Evolutionary conservation across 139 green algal genomes (phyloP).

Genomic region (Volvox reticuliferus): DNA sequence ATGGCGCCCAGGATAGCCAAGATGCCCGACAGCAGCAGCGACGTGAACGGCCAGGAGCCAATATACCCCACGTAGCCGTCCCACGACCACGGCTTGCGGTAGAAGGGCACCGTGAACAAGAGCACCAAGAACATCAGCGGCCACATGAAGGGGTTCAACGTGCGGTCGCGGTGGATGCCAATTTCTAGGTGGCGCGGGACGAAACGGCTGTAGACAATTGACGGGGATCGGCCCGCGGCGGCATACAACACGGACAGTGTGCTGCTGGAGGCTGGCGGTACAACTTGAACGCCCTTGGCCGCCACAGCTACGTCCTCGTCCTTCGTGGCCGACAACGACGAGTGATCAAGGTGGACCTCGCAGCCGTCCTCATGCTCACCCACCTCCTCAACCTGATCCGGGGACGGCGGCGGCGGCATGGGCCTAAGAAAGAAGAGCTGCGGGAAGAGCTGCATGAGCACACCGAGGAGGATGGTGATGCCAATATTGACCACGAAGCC

Average conservation of each 20-base stretch:
- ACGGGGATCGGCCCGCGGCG: neutral
- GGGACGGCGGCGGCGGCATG: neutral
- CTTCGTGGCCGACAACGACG: neutral
- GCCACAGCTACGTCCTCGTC: neutral
- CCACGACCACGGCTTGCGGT: slow-evolving; percentile 40
- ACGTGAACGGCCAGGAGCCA: slow-evolving; percentile 62
- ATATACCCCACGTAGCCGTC: slow-evolving; percentile 61
- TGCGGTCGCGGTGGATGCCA: slow-evolving; percentile 44
- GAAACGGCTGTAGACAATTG: neutral
- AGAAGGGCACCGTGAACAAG: slow-evolving; percentile 67
- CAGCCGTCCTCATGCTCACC: neutral
- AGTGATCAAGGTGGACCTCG: neutral
- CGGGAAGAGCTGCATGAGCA: slow-evolving; percentile 53
- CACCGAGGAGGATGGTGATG: slow-evolving; percentile 49
- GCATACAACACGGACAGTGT: neutral
- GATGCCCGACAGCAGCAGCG: slow-evolving; percentile 56
- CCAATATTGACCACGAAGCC: slow-evolving; percentile 64
- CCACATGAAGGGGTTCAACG: slow-evolving; percentile 39
- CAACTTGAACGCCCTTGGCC: neutral
- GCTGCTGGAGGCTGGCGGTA: neutral
- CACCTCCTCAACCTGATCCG: slow-evolving; percentile 10
- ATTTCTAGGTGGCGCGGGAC: slow-evolving; percentile 52
- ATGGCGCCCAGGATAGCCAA: slow-evolving; percentile 43
- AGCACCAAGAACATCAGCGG: slow-evolving; percentile 41
- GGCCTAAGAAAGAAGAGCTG: neutral